Conservation (phyloP, 148 eudicot species). For the Fagopyrum tataricum region DNA sequence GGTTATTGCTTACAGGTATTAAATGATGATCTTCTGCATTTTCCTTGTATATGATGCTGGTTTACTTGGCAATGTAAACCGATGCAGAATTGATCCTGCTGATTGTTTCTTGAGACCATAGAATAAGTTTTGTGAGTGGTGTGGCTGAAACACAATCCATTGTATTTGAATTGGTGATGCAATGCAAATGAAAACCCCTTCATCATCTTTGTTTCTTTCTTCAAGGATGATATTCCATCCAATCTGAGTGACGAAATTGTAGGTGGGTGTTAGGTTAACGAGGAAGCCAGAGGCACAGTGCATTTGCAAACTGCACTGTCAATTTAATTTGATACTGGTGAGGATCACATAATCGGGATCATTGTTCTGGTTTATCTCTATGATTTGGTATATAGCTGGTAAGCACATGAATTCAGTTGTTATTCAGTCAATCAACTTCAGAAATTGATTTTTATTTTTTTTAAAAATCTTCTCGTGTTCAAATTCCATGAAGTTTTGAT, state of each 20-base stretch:
- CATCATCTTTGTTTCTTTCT: background rate
- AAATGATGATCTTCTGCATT: background rate
- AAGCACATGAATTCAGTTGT: conserved; percentile 1
- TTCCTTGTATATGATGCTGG: background rate
- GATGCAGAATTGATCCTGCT: background rate
- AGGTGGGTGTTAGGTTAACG: background rate
- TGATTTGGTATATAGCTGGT: background rate
- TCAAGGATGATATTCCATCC: background rate
- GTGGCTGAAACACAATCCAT: no score
- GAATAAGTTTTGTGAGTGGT: background rate
- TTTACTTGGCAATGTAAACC: background rate
- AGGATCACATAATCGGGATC: background rate
- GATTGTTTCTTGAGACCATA: background rate
- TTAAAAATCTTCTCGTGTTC: no score
- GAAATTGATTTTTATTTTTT: no score
- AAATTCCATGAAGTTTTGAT: background rate
- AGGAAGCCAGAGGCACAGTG: background rate
- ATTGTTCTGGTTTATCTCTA: background rate
- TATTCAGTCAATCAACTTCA: background rate
- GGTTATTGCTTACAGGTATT: background rate
- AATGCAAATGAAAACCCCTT: background rate
- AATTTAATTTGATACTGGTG: background rate
- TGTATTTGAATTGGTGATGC: no score
- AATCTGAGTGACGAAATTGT: background rate
- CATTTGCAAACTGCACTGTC: background rate